Conservation (phyloP, 768 basidiomycete genomes). For the Chalciporus chontae region DNA sequence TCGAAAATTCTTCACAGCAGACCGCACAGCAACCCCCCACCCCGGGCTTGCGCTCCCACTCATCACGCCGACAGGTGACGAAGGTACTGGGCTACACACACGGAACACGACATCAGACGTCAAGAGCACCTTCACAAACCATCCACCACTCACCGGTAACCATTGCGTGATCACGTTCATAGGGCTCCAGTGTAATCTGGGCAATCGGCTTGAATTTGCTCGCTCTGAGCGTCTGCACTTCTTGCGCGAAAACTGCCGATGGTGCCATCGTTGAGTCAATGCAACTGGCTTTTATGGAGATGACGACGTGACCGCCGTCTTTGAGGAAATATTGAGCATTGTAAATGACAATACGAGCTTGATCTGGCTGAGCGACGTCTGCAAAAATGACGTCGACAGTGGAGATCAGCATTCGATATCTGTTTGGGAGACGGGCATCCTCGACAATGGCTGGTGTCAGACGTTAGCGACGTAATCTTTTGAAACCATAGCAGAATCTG, state of each 20-base stretch:
- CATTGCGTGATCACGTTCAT: conserved; percentile 90
- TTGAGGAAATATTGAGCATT: conserved; percentile 97
- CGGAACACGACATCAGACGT: not conserved
- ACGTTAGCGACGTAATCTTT: not conserved
- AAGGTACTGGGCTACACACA: conserved; percentile 44
- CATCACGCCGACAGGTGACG: conserved; percentile 36
- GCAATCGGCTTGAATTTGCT: conserved; percentile 90
- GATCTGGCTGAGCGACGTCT: conserved; percentile 97
- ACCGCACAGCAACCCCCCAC: not conserved
- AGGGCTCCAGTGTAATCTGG: conserved; percentile 93
- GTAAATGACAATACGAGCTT: conserved; percentile 91
- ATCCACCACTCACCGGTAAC: conserved; percentile 57
- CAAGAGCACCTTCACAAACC: not conserved
- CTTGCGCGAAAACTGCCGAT: conserved; percentile 83
- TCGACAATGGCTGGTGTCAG: conserved; percentile 78
- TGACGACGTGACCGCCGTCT: conserved; percentile 86
- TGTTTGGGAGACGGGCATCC: conserved; percentile 94
- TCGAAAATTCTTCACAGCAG: conserved; percentile 9
- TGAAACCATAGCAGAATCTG: conserved; percentile 12
- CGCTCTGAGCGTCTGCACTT: conserved; percentile 77
- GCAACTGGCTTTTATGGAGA: conserved; percentile 99
- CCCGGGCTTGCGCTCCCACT: not conserved
- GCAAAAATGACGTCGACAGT: conserved; percentile 98
- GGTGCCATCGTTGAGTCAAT: conserved; percentile 95
- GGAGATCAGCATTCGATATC: conserved; percentile 95